Percentiles rank a stretch among this genome's conserved stretches.
Evolutionary conservation across 768 basidiomycete genomes (phyloP).

Genomic region (Xerocomellus chrysenteron): DNA sequence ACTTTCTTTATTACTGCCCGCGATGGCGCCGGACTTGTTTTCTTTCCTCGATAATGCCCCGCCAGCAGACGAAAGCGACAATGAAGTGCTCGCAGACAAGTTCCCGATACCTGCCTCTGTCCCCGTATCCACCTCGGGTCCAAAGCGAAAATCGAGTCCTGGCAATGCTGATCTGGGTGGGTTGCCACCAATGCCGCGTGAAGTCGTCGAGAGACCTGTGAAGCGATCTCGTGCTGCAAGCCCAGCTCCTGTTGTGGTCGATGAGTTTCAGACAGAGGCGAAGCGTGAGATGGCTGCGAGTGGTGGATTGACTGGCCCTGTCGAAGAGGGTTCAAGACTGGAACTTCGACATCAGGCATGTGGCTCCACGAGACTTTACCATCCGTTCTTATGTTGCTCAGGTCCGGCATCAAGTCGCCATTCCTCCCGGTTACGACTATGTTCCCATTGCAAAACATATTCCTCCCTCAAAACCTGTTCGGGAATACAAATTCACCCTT

Average conservation of each 20-base stretch:
- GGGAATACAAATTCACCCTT: slow-evolving; percentile 93
- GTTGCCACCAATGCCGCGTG: slow-evolving; percentile 14
- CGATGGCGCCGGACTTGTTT: slow-evolving; percentile 32
- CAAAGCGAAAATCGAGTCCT: slow-evolving; percentile 27
- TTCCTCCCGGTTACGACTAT: slow-evolving; percentile 91
- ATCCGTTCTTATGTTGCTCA: slow-evolving; percentile 28
- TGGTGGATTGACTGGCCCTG: slow-evolving; percentile 78
- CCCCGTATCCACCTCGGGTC: slow-evolving; percentile 5
- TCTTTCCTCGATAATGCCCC: slow-evolving; percentile 29
- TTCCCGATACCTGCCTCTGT: background rate
- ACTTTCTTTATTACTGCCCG: background rate
- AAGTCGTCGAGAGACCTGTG: slow-evolving; percentile 33
- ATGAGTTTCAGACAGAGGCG: slow-evolving; percentile 93
- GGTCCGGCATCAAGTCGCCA: slow-evolving; percentile 96
- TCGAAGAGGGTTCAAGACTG: slow-evolving; percentile 64
- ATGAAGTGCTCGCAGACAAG: slow-evolving; percentile 14
- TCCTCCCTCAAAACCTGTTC: slow-evolving; percentile 86
- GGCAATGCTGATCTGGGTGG: background rate
- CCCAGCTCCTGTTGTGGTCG: slow-evolving; percentile 76
- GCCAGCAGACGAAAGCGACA: slow-evolving; percentile 27
- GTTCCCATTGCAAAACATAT: slow-evolving; percentile 86
- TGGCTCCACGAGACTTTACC: background rate
- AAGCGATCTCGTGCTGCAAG: slow-evolving; percentile 65
- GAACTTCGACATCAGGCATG: slow-evolving; percentile 77
- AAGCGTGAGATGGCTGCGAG: slow-evolving; percentile 89